Base-by-base conservation (phyloP, 345 rosid species). In the Mercurialis annua region DNA sequence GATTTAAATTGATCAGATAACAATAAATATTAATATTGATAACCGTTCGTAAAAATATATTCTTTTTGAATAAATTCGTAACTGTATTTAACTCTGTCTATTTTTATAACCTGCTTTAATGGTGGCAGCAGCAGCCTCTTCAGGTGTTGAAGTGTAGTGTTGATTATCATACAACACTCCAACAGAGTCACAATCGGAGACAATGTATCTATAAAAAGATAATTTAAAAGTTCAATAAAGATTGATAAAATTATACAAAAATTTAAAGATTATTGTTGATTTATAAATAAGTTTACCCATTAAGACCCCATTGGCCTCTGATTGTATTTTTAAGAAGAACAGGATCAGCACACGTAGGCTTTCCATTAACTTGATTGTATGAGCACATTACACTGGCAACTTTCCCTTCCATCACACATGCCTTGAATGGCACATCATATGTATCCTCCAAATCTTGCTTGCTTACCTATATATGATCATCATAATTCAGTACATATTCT, bases 301-400 rank as follows among this genome's bases (percentile, higher is more conserved):
- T 69, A 52, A 94, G 99, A 2, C 52, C 70, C 99, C 99, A 94
- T 66, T 89, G 79, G n/a, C 95, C 96, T 6, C 97, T 90, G 73
- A 94, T 86, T 2, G 92, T 94, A 77, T 74, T 71, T 66, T 82
- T 87, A 34, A 94, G 90, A 23, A 94, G 89, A 69, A 76, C 66
- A 48, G 85, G 84, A 53, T 94, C 99, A 10, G 99, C 99, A 68
- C 99, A 94, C 1, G 99, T 86, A 16, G 99, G 99, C 62, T 86
- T 84, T 20, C 99, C 99, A 15, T 91, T 94, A 9, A 94, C 97
- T 79, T 89, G 99, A 69, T 94, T 91, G 75, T 94, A 94, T 26
- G 99, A 94, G 71, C 99, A 94, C 99, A 94, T 94, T 1, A 94
- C 96, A 76, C 99, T 91, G 0, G 97, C 96, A 7, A 91, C 99